Evolutionary conservation across 2,329 filamentous ascomycete genomes (phyloP).

Genomic region (Daldinia sp.): DNA sequence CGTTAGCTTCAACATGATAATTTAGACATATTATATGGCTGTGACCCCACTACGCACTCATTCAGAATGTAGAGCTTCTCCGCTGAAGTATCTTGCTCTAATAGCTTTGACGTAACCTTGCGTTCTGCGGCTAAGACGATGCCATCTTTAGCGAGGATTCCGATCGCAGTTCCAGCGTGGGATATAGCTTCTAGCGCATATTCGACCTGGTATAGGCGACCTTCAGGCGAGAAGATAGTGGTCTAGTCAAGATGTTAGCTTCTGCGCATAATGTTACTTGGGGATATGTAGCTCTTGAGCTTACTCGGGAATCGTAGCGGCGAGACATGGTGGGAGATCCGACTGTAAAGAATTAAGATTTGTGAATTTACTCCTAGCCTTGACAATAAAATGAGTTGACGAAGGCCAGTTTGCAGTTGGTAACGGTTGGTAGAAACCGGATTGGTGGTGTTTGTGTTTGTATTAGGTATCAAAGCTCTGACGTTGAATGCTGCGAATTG

Average conservation of each 20-base stretch:
- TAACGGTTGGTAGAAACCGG: constrained; percentile 2
- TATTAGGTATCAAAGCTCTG: constrained; percentile 11
- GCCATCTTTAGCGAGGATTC: constrained; percentile 96
- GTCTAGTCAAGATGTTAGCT: constrained; percentile 69
- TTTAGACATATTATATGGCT: neutral
- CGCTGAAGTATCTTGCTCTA: constrained; percentile 99
- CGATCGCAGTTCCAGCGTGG: constrained; percentile 95
- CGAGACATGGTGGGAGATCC: constrained; percentile 78
- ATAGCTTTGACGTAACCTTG: constrained; percentile 98
- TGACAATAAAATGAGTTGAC: constrained; percentile 6
- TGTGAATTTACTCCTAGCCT: constrained; percentile 5
- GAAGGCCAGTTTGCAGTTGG: neutral
- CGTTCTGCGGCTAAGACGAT: constrained; percentile 98
- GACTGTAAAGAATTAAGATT: constrained; percentile 26
- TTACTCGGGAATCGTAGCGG: constrained; percentile 96
- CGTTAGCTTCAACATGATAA: constrained; percentile 3
- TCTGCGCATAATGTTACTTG: constrained; percentile 34
- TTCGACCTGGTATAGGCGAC: constrained; percentile 98
- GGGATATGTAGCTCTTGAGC: constrained; percentile 54
- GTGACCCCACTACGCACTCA: constrained; percentile 72
- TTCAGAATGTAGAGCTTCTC: constrained; percentile 99
- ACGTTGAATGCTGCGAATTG: constrained; percentile 31
- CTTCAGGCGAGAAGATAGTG: constrained; percentile 99
- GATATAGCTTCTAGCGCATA: constrained; percentile 99
- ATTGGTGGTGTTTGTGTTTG: constrained; percentile 10